phyloP scores from a whole-genome alignment of 75 land plant species.

The Cunninghamia lanceolata region DNA sequence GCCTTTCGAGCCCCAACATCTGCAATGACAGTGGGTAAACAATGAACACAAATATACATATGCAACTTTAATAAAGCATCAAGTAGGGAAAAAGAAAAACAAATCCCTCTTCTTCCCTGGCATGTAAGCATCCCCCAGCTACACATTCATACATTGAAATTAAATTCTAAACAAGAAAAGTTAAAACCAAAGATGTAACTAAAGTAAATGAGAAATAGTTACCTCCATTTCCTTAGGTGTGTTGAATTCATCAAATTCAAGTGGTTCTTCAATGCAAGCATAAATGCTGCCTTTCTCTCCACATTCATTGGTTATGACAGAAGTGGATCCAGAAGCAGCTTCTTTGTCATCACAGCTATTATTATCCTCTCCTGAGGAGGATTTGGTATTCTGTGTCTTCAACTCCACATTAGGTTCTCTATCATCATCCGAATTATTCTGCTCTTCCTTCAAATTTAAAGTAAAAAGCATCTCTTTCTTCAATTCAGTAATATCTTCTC shows the following conservation, averaged over 20 bases:
- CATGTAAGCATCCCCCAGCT: background rate
- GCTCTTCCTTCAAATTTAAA: background rate
- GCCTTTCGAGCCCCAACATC: slow-evolving; percentile 79
- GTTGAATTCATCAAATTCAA: slow-evolving; percentile 44
- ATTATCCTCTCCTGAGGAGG: background rate
- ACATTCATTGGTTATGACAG: background rate
- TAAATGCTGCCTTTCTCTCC: background rate
- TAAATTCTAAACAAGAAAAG: background rate
- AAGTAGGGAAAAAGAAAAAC: too few species aligned
- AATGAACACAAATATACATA: background rate
- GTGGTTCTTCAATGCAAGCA: slow-evolving; percentile 18
- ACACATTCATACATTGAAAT: background rate
- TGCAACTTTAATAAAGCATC: background rate
- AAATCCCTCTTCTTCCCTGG: background rate
- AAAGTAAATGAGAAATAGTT: slow-evolving; percentile 15
- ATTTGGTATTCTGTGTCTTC: background rate
- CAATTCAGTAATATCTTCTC: background rate
- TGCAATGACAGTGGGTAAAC: slow-evolving; percentile 17
- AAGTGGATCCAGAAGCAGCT: background rate
- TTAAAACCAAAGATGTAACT: background rate
- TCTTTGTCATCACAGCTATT: background rate
- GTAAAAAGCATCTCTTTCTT: background rate
- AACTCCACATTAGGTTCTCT: background rate
- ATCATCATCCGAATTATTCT: background rate
- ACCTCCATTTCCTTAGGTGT: slow-evolving; percentile 79